A percentile compares a stretch with the other conserved stretches of the same genome.
These are phyloP conservation scores for Amborella trichopoda DNA, from an alignment of 164 flowering plant genomes.

Conservation along the genomic window DNA sequence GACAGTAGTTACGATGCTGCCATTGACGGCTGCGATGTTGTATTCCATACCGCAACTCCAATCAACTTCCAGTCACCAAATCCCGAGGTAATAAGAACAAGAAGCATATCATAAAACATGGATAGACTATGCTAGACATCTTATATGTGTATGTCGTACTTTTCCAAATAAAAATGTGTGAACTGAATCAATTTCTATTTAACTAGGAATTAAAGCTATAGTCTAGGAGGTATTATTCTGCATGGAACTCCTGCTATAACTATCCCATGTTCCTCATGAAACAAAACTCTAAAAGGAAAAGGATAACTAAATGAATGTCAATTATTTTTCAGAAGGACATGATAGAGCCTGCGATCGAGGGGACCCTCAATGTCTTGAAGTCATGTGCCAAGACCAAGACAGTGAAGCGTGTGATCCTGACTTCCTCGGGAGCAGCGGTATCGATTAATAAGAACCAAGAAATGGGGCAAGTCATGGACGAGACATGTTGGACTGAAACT, in stretches of 20 bases:
- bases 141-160: too few species aligned
- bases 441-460: constrained; percentile 29
- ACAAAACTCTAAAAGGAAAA: too few species aligned
- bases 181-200: too few species aligned
- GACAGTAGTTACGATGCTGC: constrained; percentile 51
- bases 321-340: constrained; percentile 1
- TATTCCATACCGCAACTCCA: constrained; percentile 72
- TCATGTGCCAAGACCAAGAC: constrained; percentile 49
- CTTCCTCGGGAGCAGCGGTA: constrained; percentile 71
- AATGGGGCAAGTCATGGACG: constrained; percentile 42
- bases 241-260: too few species aligned
- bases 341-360: constrained; percentile 71
- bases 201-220: too few species aligned
- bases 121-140: too few species aligned
- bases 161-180: too few species aligned
- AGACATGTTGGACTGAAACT: constrained; percentile 52
- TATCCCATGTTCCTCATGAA: too few species aligned
- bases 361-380: constrained; percentile 41
- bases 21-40: constrained; percentile 41
- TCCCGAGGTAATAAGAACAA: constrained; percentile 59
- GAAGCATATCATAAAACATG: too few species aligned
- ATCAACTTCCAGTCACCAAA: constrained; percentile 58
- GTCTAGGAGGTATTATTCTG: too few species aligned
- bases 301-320: too few species aligned
- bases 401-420: constrained; percentile 52